These are phyloP conservation scores for Elaeagnus macrophylla DNA, from an alignment of 306 rosid genomes.

Conservation along the genomic window DNA sequence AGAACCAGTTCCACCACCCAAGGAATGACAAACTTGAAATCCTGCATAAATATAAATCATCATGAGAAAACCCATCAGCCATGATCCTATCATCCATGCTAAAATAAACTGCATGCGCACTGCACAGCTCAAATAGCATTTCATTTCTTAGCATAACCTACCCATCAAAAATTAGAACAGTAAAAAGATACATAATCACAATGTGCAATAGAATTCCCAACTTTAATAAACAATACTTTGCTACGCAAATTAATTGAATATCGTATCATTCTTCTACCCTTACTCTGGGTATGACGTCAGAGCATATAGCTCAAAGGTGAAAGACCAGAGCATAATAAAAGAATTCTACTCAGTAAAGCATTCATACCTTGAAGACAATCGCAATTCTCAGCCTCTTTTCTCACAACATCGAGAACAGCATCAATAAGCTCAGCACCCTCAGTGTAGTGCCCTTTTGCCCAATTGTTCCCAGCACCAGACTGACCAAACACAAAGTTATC, in stretches of 20 bases:
- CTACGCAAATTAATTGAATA: too few relatives aligned
- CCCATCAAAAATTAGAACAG: too few relatives aligned
- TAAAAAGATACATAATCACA: too few relatives aligned
- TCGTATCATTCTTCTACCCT: too few relatives aligned
- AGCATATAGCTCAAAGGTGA: too few relatives aligned
- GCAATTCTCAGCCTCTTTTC: slow-evolving; percentile 10
- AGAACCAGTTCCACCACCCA: slow-evolving; percentile 24
- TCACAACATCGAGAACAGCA: slow-evolving; percentile 19
- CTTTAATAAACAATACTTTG: too few relatives aligned
- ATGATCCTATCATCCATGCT: not conserved
- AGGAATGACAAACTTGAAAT: slow-evolving; percentile 20
- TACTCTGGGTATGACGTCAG: too few relatives aligned
- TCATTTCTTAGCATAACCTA: too few relatives aligned
- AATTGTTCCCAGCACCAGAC: slow-evolving; percentile 23
- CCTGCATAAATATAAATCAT: slow-evolving; percentile 3
- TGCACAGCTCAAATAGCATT: too few relatives aligned
- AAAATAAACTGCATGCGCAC: too few relatives aligned
- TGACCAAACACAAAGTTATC: slow-evolving; percentile 22
- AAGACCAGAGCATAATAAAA: not conserved
- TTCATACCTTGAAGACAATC: slow-evolving; percentile 20
- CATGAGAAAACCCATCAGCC: not conserved
- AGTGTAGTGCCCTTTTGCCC: slow-evolving; percentile 22
- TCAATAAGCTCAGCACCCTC: slow-evolving; percentile 24
- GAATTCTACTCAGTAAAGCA: too few relatives aligned
- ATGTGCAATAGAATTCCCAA: too few relatives aligned